Percentiles rank a stretch among this genome's conserved stretches.
These are phyloP conservation scores for Serendipita vermifera DNA, from an alignment of 768 basidiomycete genomes.

Conservation along the genomic window DNA sequence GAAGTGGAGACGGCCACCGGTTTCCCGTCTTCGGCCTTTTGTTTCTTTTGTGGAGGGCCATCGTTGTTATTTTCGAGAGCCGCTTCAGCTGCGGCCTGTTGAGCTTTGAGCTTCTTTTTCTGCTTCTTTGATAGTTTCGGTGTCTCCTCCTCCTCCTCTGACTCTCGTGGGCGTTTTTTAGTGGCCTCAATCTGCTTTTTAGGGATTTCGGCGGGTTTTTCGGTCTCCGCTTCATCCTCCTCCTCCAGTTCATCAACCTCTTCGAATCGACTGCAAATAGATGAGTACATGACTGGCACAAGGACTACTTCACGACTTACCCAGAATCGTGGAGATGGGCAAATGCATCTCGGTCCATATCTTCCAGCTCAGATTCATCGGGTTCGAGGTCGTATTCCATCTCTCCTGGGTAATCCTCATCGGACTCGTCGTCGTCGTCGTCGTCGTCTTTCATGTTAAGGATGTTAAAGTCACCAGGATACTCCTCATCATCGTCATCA, in stretches of 20 bases:
- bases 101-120: conserved; percentile 62
- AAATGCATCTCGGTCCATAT: conserved; percentile 22
- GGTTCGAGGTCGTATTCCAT: conserved; percentile 75
- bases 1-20: conserved; percentile 14
- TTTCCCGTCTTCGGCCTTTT: conserved; percentile 14
- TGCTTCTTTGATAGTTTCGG: conserved; percentile 41
- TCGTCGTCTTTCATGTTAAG: conserved; percentile 32
- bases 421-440: conserved; percentile 36
- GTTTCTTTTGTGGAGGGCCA: conserved; percentile 9
- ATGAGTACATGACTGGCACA: not conserved
- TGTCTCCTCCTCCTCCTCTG: conserved; percentile 30
- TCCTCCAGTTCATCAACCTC: conserved; percentile 34
- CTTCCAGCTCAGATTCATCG: conserved; percentile 32
- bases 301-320: conserved; percentile 24
- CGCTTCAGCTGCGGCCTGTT: conserved; percentile 33
- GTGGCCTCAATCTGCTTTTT: too few species aligned
- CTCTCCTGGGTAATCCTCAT: conserved; percentile 39
- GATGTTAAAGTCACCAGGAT: conserved; percentile 37
- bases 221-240: conserved; percentile 26
- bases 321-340: conserved; percentile 29
- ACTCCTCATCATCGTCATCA: conserved; percentile 13
- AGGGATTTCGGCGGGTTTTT: too few species aligned
- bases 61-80: conserved; percentile 6
- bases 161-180: conserved; percentile 60
- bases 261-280: conserved; percentile 50